A percentile compares a stretch with the other conserved stretches of the same genome.
phyloP scores from a whole-genome alignment of 192 early-diverging fungal genomes.

The Backusella luteola region DNA sequence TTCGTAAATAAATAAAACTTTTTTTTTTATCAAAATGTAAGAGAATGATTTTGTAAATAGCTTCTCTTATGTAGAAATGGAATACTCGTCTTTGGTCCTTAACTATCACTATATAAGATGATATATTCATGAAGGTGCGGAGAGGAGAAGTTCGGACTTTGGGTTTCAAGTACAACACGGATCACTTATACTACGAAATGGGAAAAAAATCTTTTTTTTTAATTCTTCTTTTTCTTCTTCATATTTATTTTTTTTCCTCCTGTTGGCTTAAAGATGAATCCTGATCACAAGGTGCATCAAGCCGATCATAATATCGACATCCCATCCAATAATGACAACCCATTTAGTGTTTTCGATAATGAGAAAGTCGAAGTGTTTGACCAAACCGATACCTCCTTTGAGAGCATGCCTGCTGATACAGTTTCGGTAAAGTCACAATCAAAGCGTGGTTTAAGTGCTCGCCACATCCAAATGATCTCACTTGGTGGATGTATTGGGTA shows the following conservation, averaged over 20 bases:
- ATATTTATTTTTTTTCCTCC: neutral
- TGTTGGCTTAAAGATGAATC: neutral
- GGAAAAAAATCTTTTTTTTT: neutral
- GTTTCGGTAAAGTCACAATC: neutral
- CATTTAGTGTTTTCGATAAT: neutral
- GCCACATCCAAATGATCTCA: conserved; percentile 36
- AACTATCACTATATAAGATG: too few relatives aligned
- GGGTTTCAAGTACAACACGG: neutral
- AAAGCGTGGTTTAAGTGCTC: conserved; percentile 23
- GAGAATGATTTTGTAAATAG: too few relatives aligned
- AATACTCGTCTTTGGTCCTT: too few relatives aligned
- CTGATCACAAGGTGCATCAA: neutral
- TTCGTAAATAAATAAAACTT: too few relatives aligned
- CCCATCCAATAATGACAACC: neutral
- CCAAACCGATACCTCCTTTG: neutral
- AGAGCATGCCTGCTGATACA: neutral
- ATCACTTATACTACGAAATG: neutral
- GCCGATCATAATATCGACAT: neutral
- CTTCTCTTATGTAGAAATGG: too few relatives aligned
- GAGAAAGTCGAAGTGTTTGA: conserved; percentile 11
- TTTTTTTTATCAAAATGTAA: too few relatives aligned
- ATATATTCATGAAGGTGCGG: neutral
- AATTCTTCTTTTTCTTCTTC: neutral
- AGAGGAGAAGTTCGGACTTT: neutral
- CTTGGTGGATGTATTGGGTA: conserved; percentile 37